Base-by-base conservation (phyloP, 805 yeast genomes). In the Pichia deserticola region DNA sequence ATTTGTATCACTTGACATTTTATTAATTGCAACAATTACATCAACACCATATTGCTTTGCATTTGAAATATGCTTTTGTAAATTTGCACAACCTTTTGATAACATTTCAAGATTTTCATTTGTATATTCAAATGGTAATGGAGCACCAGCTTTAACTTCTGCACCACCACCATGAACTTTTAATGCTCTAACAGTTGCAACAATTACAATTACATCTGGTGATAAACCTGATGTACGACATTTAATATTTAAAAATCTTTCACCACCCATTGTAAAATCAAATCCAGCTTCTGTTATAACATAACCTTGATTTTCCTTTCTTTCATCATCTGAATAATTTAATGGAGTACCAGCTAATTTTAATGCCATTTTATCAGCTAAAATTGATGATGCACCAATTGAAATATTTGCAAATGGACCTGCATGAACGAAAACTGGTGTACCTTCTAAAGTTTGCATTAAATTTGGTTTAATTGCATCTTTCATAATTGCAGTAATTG, bases 251-350 rank as follows among this genome's bases (percentile, higher is more conserved):
- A 92, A 79, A 72, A 92, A 92, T 62, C 98, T 79, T 74, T 92
- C 99, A 59, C 98, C 98, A 57, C 99, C 99, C 98, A 92, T 92
- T 44, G 97, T 92, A 75, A 93, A 92, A 70, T 92, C 98, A 71
- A 92, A 92, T 47, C 99, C 99, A 38, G 98, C 97, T 69, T 92
- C 99, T 45, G 99, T 92, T 53, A 92, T 88, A 49, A 89, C 98
- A 64, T 79, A 92, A 57, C 98, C 98, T 53, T 74, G 73, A 48
- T 81, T 54, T 71, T 60, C 61, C 42, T 58, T 58, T 52, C 57
- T 63, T 51, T 65, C 59, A 42, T 62, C 65, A 20, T 52, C 40
- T 3, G 61, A 70, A 27, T 77, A 67, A 35, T 63, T 69, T 40
- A 73, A 69, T 47, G 74, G 76, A 36, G 79, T 73, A 60, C 93